Conservation (phyloP, 139 green algal species). For the Bryopsis sp. region DNA sequence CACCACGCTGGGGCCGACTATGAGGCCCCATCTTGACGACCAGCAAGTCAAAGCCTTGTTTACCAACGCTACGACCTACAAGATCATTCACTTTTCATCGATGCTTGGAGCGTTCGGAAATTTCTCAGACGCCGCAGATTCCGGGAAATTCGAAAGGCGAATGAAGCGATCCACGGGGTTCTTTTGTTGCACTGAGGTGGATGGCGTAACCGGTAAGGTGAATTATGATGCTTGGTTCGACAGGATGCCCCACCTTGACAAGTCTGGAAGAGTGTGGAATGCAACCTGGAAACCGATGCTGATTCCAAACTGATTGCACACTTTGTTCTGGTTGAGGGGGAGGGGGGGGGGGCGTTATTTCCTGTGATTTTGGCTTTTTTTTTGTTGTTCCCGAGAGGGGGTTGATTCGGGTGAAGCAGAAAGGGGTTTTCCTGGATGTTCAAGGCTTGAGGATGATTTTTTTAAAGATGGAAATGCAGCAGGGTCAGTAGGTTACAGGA, state of each 20-base stretch:
- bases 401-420: no score
- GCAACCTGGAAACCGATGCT: not conserved
- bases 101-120: not conserved
- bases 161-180: not conserved
- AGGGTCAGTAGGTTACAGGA: no score
- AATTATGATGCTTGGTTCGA: not conserved
- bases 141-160: not conserved
- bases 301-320: no score
- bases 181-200: not conserved
- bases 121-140: not conserved
- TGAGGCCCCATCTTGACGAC: not conserved
- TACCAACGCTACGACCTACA: not conserved
- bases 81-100: not conserved
- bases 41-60: not conserved
- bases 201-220: not conserved
- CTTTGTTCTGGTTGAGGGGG: no score
- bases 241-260: not conserved
- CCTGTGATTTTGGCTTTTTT: no score
- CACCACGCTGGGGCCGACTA: not conserved
- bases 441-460: no score
- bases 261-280: not conserved
- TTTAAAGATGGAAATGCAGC: no score
- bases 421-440: no score
- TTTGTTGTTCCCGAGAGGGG: no score
- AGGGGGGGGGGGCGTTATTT: no score